phyloP scores from a whole-genome alignment of 2,329 filamentous ascomycete species.

The Fusarium ambrosium region DNA sequence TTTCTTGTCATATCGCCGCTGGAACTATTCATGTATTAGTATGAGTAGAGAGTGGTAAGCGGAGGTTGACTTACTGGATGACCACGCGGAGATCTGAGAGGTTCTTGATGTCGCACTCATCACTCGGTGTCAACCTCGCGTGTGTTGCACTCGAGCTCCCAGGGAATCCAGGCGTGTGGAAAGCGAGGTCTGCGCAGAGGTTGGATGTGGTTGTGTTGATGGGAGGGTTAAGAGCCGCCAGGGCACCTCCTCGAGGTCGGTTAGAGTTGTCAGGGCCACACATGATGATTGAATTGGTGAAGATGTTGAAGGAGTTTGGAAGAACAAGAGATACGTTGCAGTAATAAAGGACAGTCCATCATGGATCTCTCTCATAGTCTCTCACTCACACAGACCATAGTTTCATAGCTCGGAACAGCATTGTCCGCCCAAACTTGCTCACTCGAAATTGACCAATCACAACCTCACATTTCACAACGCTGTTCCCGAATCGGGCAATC shows the following conservation, averaged over 20 bases:
- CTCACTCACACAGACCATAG: slow-evolving; percentile 13
- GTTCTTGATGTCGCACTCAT: slow-evolving; percentile 24
- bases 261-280: slow-evolving; percentile 60
- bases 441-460: slow-evolving; percentile 48
- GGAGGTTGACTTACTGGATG: slow-evolving; percentile 57
- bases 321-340: background rate
- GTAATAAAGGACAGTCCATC: background rate
- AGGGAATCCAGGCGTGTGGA: slow-evolving; percentile 58
- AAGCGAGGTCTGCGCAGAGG: slow-evolving; percentile 57
- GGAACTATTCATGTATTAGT: slow-evolving; percentile 46
- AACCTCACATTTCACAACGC: slow-evolving; percentile 21
- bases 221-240: slow-evolving; percentile 58
- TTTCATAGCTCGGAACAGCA: background rate
- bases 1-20: slow-evolving; percentile 59
- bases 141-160: slow-evolving; percentile 57
- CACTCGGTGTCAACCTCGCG: slow-evolving; percentile 55
- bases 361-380: slow-evolving; percentile 36
- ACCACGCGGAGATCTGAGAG: slow-evolving; percentile 53
- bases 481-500: slow-evolving; percentile 47
- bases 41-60: background rate
- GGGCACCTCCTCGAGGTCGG: slow-evolving; percentile 60
- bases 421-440: slow-evolving; percentile 38
- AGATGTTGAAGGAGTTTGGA: background rate
- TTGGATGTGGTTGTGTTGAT: slow-evolving; percentile 15
- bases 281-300: slow-evolving; percentile 50